Conservation (phyloP, 1,139 yeast genomes). For the Meyerozyma sp. region DNA sequence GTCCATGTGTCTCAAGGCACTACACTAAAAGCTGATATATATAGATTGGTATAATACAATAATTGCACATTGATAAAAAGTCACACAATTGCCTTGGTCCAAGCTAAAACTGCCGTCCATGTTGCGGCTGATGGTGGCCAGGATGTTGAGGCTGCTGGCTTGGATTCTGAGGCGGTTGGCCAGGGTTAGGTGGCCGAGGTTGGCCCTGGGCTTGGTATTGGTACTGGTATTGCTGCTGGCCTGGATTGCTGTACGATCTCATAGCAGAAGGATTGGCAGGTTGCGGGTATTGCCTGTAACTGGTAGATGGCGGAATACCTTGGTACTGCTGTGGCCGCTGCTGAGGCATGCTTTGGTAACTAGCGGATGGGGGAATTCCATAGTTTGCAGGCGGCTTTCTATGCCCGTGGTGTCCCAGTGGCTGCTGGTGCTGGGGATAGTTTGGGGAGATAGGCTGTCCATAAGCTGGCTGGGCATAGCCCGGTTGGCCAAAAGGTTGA, state of each 20-base stretch:
- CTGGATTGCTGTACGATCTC: conserved; percentile 2
- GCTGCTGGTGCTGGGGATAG: conserved; percentile 2
- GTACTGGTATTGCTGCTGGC: conserved; percentile 5
- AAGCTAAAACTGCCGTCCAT: not conserved
- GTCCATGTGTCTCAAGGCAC: conserved; percentile 21
- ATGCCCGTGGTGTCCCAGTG: not conserved
- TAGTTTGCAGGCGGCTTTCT: conserved; percentile 1
- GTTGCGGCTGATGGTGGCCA: conserved; percentile 2
- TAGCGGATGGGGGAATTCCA: conserved; percentile 6
- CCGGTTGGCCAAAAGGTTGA: not conserved
- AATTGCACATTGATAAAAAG: not conserved
- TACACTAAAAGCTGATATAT: conserved; percentile 1
- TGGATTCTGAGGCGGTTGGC: conserved; percentile 1
- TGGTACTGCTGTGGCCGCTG: conserved; percentile 2
- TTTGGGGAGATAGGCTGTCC: not conserved
- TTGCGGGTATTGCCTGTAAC: not conserved
- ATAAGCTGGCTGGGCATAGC: not conserved
- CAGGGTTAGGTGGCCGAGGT: conserved; percentile 5
- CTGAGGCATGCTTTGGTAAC: conserved; percentile 3
- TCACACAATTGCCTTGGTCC: too few relatives aligned
- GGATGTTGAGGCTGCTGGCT: too few relatives aligned
- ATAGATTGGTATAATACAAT: not conserved
- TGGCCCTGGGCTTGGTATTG: conserved; percentile 6
- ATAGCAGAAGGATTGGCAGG: not conserved
- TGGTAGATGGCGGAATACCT: conserved; percentile 4